phyloP scores from a whole-genome alignment of 306 rosid species.

The Vigna mungo region DNA sequence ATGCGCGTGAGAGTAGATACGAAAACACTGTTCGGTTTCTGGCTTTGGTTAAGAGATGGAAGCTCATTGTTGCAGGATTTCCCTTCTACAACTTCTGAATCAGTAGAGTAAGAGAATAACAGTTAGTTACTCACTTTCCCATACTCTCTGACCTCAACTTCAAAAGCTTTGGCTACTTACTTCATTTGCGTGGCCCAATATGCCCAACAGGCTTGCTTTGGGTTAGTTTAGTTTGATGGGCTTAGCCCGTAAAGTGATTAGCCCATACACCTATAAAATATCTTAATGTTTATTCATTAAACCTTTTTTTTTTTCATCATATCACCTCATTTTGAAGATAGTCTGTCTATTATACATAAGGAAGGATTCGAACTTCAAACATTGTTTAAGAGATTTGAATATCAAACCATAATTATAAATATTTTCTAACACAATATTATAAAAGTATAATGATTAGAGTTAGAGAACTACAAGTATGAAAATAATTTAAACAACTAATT shows the following conservation, averaged over 20 bases:
- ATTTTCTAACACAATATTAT: no score
- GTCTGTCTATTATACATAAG: no score
- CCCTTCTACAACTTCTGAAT: background rate
- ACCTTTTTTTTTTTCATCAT: no score
- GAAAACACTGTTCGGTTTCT: conserved; percentile 39
- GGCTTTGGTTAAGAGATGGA: conserved; percentile 54
- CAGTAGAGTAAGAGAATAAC: background rate
- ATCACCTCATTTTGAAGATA: no score
- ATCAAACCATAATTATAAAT: no score
- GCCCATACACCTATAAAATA: background rate
- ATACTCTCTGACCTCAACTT: background rate
- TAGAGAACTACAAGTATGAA: no score
- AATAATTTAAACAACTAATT: no score
- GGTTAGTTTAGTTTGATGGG: background rate
- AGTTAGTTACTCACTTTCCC: conserved; percentile 3
- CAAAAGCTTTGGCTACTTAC: background rate
- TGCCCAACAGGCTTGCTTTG: background rate
- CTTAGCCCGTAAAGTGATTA: background rate
- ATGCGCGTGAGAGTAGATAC: conserved; percentile 47
- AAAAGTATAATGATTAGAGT: no score
- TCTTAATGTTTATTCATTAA: no score
- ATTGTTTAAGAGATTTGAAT: no score
- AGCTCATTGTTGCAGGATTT: conserved; percentile 51
- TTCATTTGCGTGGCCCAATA: background rate
- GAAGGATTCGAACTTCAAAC: no score